Evolutionary conservation across 2,329 filamentous ascomycete species (phyloP), one percentile per base, ranked within the genome.

Genomic region (Pezicula neosporulosa): DNA sequence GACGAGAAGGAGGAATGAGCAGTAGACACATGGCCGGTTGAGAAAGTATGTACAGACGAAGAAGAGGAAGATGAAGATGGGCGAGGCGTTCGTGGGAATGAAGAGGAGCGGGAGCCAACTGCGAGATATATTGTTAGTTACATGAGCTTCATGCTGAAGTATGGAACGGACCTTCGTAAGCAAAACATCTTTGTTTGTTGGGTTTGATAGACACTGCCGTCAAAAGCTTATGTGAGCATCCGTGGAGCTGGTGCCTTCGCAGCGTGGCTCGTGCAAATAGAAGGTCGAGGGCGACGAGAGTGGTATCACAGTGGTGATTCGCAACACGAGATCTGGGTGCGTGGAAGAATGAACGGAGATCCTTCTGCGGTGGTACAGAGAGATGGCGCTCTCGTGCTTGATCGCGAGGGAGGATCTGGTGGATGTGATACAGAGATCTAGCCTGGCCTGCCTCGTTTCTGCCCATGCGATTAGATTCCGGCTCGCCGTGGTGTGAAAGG

Each of bases 21-120:
- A 99, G 80, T 99, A 99, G 62, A 96, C 87, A 76, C 94, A 99
- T 49, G 94, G 94, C 50, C 93, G 86, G 74, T 97, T 96, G 63
- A 99, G 85, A 72, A 96, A 89, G 77, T 96, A 97, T 59, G 92
- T 96, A 70, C 92, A 90, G 59, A 90, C 80, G 75, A 99, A 87
- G 78, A 94, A 90, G 72, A 90, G 82, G 73, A 93, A 83, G 68
- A 94, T 89, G 75, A 93, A 92, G 64, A 89, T 81, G 24, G 89
- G 89, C 52, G 88, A 91, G 61, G 89, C 87, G 69, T 92, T 91
- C 53, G 89, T 90, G 48, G 89, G 89, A 62, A 94, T 91, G 72
- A 94, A 92, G 68, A 94, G 88, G 61, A 94, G 84, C 28, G 89
- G 89, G 47, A 94, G 81, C 87, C 89, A 93, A 71, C 89, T 93